Conservation (phyloP, 257 asterid species). For the Penstemon davidsonii region DNA sequence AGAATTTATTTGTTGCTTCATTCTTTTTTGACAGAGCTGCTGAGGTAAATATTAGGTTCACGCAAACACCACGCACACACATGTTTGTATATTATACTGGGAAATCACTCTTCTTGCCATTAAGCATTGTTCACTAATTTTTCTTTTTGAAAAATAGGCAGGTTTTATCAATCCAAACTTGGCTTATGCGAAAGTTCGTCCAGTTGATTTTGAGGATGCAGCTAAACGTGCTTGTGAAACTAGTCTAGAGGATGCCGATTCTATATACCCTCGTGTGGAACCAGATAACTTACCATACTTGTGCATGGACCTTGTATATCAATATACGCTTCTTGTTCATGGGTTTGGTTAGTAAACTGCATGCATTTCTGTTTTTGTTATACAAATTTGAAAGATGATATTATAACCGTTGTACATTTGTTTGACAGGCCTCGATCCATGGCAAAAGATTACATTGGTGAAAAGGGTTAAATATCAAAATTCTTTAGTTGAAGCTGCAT, state of each 20-base stretch:
- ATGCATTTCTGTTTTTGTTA: no score
- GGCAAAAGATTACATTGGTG: no score
- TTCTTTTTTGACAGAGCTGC: slow-evolving; percentile 44
- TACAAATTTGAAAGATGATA: no score
- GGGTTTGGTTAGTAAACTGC: slow-evolving; percentile 50
- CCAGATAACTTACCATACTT: slow-evolving; percentile 38
- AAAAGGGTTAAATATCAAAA: no score
- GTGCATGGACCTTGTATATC: slow-evolving; percentile 57
- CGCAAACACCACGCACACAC: neutral
- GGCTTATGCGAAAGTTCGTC: slow-evolving; percentile 28
- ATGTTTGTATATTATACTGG: neutral
- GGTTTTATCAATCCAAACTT: slow-evolving; percentile 30
- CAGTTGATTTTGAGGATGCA: slow-evolving; percentile 34
- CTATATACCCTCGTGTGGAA: slow-evolving; percentile 25
- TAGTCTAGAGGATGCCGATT: slow-evolving; percentile 10
- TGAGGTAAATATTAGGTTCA: slow-evolving; percentile 28
- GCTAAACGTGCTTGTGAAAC: slow-evolving; percentile 50
- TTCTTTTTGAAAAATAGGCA: slow-evolving; percentile 24
- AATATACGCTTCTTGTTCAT: slow-evolving; percentile 48
- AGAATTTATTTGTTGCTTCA: slow-evolving; percentile 42
- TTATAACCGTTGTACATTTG: no score
- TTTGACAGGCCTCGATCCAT: no score
- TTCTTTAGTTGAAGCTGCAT: no score
- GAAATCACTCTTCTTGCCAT: neutral
- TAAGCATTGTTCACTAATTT: no score